These are phyloP conservation scores for Cenchrus purpureus DNA, from an alignment of 176 grass and related monocot species.

Conservation along the genomic window DNA sequence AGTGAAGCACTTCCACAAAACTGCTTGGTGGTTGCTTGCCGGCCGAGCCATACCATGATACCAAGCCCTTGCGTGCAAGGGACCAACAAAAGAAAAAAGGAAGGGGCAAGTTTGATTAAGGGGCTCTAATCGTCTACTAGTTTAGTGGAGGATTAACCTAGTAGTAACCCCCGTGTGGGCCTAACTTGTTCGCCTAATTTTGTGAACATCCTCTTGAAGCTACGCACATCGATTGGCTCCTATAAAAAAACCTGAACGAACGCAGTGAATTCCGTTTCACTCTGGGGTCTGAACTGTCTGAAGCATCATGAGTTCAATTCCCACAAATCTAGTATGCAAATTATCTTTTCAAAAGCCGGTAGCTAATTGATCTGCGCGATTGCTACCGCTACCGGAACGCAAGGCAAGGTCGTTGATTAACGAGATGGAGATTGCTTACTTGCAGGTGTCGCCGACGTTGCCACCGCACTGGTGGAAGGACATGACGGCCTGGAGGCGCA, in stretches of 20 bases:
- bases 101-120: not conserved
- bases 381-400: not conserved
- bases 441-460: slow-evolving; percentile 95
- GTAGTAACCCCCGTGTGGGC: not conserved
- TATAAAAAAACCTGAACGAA: not conserved
- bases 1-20: not conserved
- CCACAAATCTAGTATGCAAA: not conserved
- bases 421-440: slow-evolving; percentile 48
- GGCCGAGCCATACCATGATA: not conserved
- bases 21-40: slow-evolving; percentile 34
- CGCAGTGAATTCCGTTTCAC: not conserved
- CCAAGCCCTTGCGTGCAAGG: slow-evolving; percentile 39
- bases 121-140: not conserved
- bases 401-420: not conserved
- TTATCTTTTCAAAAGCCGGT: not conserved
- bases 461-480: slow-evolving; percentile 96
- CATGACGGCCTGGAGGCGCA: slow-evolving; percentile 93
- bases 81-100: slow-evolving; percentile 5
- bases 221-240: slow-evolving; percentile 13
- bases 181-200: not conserved
- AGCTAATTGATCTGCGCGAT: not conserved
- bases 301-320: not conserved
- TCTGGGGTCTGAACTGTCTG: not conserved
- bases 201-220: not conserved
- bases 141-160: not conserved